A percentile compares a stretch with the other conserved stretches of the same genome.
Conservation (phyloP, 305 asterid species). For the Fraxinus greggii region DNA sequence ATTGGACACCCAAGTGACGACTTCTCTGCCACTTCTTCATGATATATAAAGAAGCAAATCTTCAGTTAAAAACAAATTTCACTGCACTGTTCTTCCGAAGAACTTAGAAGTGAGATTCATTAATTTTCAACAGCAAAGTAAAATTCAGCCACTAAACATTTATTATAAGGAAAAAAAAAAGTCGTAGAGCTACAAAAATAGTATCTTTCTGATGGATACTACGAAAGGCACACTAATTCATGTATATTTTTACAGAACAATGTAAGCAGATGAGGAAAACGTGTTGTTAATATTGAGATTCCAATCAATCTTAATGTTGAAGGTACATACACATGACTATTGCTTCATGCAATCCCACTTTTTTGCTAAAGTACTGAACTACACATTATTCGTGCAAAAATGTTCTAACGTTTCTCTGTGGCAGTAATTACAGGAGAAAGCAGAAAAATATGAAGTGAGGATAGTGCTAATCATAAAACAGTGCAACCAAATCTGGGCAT, state of each 20-base stretch:
- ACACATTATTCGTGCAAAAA: slow-evolving; percentile 94
- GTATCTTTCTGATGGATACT: slow-evolving; percentile 14
- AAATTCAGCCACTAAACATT: neutral
- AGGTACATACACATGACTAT: slow-evolving; percentile 65
- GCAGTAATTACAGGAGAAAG: slow-evolving; percentile 68
- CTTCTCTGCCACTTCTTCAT: neutral
- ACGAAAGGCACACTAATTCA: neutral
- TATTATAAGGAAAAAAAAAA: slow-evolving; percentile 11
- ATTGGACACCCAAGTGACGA: neutral
- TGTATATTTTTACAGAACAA: neutral
- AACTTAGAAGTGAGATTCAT: neutral
- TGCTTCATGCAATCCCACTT: slow-evolving; percentile 65
- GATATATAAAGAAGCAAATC: neutral
- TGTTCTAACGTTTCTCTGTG: slow-evolving; percentile 58
- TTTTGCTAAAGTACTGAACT: slow-evolving; percentile 57
- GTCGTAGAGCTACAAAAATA: slow-evolving; percentile 12
- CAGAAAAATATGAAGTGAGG: slow-evolving; percentile 48
- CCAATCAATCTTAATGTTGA: slow-evolving; percentile 61
- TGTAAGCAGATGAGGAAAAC: slow-evolving; percentile 35
- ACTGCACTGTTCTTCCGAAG: neutral
- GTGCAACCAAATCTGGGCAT: slow-evolving; percentile 47
- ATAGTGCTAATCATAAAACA: slow-evolving; percentile 84
- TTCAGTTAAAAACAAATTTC: neutral
- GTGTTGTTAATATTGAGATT: slow-evolving; percentile 58
- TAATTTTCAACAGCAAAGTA: neutral